Percentiles rank a stretch among this genome's conserved stretches.
Conservation (phyloP, 768 basidiomycete genomes). For the Gloeostereum incarnatum region DNA sequence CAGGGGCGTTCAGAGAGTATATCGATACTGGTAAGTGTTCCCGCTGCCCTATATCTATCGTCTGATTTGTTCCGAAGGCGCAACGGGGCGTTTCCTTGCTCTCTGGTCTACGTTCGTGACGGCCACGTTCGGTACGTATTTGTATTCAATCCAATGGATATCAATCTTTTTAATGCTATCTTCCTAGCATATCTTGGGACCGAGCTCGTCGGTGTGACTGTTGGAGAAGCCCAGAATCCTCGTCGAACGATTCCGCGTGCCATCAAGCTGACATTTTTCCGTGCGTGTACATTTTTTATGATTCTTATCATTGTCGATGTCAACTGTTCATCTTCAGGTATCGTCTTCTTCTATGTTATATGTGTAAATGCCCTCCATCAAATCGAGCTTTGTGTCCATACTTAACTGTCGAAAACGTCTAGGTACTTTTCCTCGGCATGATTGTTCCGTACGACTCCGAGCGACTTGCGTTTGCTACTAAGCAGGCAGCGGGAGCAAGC, state of each 20-base stretch:
- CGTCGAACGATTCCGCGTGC: slow-evolving; percentile 65
- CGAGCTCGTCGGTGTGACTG: slow-evolving; percentile 64
- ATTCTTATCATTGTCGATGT: slow-evolving; percentile 14
- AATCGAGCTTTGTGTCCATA: not conserved
- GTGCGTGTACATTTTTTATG: slow-evolving; percentile 35
- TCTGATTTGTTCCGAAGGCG: slow-evolving; percentile 40
- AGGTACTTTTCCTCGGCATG: too few species aligned
- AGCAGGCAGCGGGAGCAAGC: slow-evolving; percentile 28
- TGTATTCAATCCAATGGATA: too few species aligned
- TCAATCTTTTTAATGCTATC: slow-evolving; percentile 63
- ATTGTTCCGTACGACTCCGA: too few species aligned
- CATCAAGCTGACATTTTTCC: slow-evolving; percentile 56
- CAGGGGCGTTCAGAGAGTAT: too few species aligned
- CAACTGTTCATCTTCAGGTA: slow-evolving; percentile 13
- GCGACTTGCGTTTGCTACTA: too few species aligned
- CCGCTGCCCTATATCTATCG: slow-evolving; percentile 26
- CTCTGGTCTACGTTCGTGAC: slow-evolving; percentile 67
- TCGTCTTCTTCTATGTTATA: slow-evolving; percentile 56
- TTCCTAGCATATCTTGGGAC: slow-evolving; percentile 74
- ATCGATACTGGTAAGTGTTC: not conserved
- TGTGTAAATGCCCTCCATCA: slow-evolving; percentile 25
- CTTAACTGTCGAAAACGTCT: too few species aligned
- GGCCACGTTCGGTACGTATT: too few species aligned
- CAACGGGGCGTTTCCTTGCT: slow-evolving; percentile 56
- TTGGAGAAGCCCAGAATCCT: slow-evolving; percentile 53